A percentile compares a stretch with the other conserved stretches of the same genome.
Conservation (phyloP, 2,329 filamentous ascomycete genomes). For the Colletotrichum costaricense region DNA sequence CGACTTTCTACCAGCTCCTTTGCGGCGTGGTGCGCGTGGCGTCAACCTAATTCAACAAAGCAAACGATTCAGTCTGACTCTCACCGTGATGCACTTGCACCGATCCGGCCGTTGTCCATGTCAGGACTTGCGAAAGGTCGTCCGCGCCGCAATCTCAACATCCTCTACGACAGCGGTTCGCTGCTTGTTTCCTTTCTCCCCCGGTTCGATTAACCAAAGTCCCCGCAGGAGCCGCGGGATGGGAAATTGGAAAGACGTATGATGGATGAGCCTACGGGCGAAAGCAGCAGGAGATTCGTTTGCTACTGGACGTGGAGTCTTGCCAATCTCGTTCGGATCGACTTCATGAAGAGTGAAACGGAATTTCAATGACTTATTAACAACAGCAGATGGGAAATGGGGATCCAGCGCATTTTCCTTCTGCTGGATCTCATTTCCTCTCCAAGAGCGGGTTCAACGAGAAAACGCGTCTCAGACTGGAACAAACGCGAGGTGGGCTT, state of each 20-base stretch:
- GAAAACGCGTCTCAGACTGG: background rate
- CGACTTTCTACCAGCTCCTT: background rate
- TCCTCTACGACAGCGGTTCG: background rate
- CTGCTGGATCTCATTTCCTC: slow-evolving; percentile 1
- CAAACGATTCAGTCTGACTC: background rate
- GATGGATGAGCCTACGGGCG: too few relatives aligned
- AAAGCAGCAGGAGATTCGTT: background rate
- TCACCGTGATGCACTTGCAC: slow-evolving; percentile 18
- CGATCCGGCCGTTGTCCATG: background rate
- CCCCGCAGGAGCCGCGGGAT: background rate
- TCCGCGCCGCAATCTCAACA: background rate
- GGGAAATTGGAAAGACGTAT: background rate
- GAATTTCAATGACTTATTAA: background rate
- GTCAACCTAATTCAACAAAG: background rate
- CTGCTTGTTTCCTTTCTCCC: background rate
- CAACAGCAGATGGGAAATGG: background rate
- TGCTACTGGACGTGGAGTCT: background rate
- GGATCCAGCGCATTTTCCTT: background rate
- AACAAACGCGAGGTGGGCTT: background rate
- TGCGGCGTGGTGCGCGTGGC: background rate
- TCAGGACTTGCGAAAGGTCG: background rate
- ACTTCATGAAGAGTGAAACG: background rate
- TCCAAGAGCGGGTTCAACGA: background rate
- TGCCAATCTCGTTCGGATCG: background rate
- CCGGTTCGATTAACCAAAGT: background rate